phyloP scores from a whole-genome alignment of 495 filamentous ascomycete species.

The Aspergillus biplanus region DNA sequence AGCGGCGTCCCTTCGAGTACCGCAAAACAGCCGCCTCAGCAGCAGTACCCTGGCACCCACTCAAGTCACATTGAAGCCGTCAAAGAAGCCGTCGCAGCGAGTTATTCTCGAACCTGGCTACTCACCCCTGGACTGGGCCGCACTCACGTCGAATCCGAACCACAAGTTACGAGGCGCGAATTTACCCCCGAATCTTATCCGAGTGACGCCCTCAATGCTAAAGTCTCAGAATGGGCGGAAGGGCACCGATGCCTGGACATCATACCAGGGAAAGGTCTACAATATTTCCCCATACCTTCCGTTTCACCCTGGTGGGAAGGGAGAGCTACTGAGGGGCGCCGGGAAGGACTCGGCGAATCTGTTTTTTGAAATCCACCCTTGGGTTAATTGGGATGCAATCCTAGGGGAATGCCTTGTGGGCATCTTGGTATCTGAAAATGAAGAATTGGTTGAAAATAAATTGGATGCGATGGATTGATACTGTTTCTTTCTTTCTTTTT shows the following conservation, averaged over 20 bases:
- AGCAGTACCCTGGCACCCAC: conserved; percentile 41
- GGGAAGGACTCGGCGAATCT: conserved; percentile 71
- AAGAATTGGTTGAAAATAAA: conserved; percentile 49
- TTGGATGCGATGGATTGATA: conserved; percentile 75
- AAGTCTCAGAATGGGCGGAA: conserved; percentile 74
- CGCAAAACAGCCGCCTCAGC: conserved; percentile 34
- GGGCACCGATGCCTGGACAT: conserved; percentile 86
- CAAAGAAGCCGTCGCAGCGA: conserved; percentile 53
- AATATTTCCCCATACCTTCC: conserved; percentile 88
- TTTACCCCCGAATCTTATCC: conserved; percentile 54
- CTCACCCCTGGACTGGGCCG: conserved; percentile 95
- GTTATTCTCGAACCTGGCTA: conserved; percentile 83
- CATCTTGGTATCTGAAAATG: conserved; percentile 78
- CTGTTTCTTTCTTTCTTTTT: not conserved
- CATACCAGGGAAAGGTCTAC: conserved; percentile 84
- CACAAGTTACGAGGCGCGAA: conserved; percentile 68
- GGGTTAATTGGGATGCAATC: conserved; percentile 98
- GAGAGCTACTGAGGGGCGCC: conserved; percentile 79
- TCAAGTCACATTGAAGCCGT: conserved; percentile 31
- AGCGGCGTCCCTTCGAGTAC: conserved; percentile 37
- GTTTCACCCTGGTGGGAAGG: conserved; percentile 91
- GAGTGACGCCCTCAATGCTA: conserved; percentile 80
- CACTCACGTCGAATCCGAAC: conserved; percentile 64
- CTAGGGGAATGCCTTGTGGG: conserved; percentile 83
- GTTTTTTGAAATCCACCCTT: conserved; percentile 92